Conservation (phyloP, 2,329 filamentous ascomycete genomes). For the Epichloe sp. region DNA sequence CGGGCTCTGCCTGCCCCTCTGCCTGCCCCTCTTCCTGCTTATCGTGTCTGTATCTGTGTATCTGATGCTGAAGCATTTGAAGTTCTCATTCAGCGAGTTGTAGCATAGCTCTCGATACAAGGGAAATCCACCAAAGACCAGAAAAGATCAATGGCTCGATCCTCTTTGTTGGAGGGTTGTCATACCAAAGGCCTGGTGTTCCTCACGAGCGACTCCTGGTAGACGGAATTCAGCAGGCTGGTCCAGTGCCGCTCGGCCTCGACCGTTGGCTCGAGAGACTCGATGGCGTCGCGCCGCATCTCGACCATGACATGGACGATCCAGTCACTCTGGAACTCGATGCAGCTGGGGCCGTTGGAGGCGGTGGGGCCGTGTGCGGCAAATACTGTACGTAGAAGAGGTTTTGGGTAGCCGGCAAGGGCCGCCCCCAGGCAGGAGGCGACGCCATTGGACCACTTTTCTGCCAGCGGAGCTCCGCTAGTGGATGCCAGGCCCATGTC, state of each 20-base stretch:
- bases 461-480: background rate
- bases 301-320: background rate
- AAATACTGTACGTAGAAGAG: background rate
- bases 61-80: background rate
- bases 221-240: background rate
- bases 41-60: background rate
- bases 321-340: conserved; percentile 6
- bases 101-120: background rate
- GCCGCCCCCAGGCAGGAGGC: background rate
- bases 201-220: background rate
- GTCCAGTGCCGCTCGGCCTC: background rate
- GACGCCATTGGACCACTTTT: background rate
- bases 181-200: background rate
- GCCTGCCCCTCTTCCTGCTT: background rate
- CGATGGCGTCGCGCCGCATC: background rate
- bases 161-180: background rate
- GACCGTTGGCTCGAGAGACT: background rate
- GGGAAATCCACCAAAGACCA: background rate
- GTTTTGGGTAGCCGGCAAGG: background rate
- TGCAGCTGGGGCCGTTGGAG: conserved; percentile 8
- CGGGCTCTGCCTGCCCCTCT: background rate
- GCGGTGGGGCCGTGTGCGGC: conserved; percentile 8
- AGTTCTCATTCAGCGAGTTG: background rate
- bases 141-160: background rate
- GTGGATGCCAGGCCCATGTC: background rate